Percentiles rank a stretch among this genome's conserved stretches.
These are phyloP conservation scores for Chaetomium strumarium DNA, from an alignment of 2,329 filamentous ascomycete genomes.

Conservation along the genomic window DNA sequence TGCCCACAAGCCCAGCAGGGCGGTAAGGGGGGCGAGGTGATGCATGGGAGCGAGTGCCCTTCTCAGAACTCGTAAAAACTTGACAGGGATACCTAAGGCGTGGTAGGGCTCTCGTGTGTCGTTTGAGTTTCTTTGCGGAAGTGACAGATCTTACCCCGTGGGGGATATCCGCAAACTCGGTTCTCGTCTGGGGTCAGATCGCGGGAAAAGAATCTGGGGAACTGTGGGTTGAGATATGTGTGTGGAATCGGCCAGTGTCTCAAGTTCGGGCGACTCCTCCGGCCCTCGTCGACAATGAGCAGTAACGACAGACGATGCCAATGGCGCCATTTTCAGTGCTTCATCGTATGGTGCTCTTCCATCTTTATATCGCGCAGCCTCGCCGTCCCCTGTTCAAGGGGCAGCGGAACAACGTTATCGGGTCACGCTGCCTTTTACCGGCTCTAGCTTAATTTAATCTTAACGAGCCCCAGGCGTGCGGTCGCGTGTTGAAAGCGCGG, in stretches of 20 bases:
- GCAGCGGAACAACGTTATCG: conserved; percentile 18
- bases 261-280: conserved; percentile 9
- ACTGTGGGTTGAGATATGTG: conserved; percentile 19
- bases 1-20: conserved; percentile 20
- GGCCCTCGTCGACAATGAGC: conserved; percentile 5
- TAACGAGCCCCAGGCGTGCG: neutral
- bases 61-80: conserved; percentile 5
- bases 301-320: conserved; percentile 15
- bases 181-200: conserved; percentile 17
- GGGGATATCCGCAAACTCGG: conserved; percentile 9
- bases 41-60: conserved; percentile 14
- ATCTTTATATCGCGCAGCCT: conserved; percentile 17
- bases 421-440: conserved; percentile 23
- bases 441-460: conserved; percentile 16
- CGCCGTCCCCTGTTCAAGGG: neutral
- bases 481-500: neutral
- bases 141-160: conserved; percentile 1
- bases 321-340: conserved; percentile 16
- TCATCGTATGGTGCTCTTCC: conserved; percentile 21
- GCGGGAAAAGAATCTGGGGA: conserved; percentile 22
- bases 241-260: conserved; percentile 8
- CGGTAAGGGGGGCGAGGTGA: conserved; percentile 10
- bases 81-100: conserved; percentile 11
- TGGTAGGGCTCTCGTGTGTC: neutral
- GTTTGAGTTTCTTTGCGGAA: no score